These are phyloP conservation scores for Pythium sp. DNA, from an alignment of 352 stramenopile genomes.

Conservation along the genomic window DNA sequence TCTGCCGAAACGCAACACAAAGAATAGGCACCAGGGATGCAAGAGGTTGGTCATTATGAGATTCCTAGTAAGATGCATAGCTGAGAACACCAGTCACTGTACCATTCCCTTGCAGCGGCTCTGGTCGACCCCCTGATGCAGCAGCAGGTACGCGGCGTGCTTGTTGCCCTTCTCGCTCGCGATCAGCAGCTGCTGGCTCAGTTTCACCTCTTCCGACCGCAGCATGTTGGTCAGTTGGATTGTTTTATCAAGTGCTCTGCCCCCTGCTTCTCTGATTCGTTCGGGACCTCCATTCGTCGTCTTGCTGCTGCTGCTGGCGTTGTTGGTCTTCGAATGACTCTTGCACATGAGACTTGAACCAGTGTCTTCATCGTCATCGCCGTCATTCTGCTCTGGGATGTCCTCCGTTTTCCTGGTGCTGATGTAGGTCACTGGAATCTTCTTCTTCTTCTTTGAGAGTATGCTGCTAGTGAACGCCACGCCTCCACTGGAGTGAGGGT, in stretches of 20 bases:
- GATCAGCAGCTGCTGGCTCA: slow-evolving; percentile 63
- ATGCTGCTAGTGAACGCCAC: background rate
- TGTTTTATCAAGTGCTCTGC: slow-evolving; percentile 18
- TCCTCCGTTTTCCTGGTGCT: background rate
- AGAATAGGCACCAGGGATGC: background rate
- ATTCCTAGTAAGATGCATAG: background rate
- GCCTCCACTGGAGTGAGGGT: background rate
- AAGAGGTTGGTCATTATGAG: background rate
- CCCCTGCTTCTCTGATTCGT: background rate
- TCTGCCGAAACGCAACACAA: slow-evolving; percentile 23
- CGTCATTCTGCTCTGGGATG: slow-evolving; percentile 14
- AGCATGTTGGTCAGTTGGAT: slow-evolving; percentile 41
- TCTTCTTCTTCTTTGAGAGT: slow-evolving; percentile 3
- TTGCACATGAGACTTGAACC: background rate
- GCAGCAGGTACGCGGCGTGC: slow-evolving; percentile 61
- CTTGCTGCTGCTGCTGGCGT: background rate
- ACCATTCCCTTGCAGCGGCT: slow-evolving; percentile 65
- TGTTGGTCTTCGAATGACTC: background rate
- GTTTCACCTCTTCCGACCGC: slow-evolving; percentile 32
- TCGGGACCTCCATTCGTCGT: background rate
- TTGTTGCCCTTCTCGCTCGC: slow-evolving; percentile 71
- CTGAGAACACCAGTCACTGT: slow-evolving; percentile 2
- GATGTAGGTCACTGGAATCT: background rate
- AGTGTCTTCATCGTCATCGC: background rate
- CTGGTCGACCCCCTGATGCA: slow-evolving; percentile 59